Conservation (phyloP, 2,329 filamentous ascomycete species). For the Aspergillus clavatus region DNA sequence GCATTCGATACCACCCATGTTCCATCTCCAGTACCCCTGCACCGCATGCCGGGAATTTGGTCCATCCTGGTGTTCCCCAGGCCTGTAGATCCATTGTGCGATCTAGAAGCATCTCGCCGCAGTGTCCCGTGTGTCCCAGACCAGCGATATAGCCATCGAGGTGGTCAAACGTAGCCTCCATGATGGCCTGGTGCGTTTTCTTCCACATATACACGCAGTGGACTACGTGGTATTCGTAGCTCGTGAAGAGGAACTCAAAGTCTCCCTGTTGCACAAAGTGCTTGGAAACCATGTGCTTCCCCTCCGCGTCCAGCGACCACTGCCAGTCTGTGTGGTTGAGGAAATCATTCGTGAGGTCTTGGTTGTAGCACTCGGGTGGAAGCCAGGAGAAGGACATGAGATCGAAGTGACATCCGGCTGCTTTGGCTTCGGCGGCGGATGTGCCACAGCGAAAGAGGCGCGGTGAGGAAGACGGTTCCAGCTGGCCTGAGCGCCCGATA, state of each 20-base stretch:
- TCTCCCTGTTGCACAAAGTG: slow-evolving; percentile 1
- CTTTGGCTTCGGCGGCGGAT: slow-evolving; percentile 13
- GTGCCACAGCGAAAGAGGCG: slow-evolving; percentile 5
- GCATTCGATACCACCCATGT: slow-evolving; percentile 1
- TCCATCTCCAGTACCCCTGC: neutral
- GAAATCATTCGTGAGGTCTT: slow-evolving; percentile 16
- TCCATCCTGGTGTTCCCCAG: neutral
- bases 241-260: slow-evolving; percentile 4
- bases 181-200: slow-evolving; percentile 11
- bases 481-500: neutral
- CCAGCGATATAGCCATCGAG: slow-evolving; percentile 9
- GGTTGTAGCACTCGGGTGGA: slow-evolving; percentile 21
- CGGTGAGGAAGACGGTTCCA: neutral
- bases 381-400: slow-evolving; percentile 24
- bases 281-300: neutral
- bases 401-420: slow-evolving; percentile 22
- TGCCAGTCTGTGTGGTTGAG: slow-evolving; percentile 8
- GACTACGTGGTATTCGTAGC: slow-evolving; percentile 9
- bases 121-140: slow-evolving; percentile 43
- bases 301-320: slow-evolving; percentile 6
- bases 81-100: neutral
- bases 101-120: slow-evolving; percentile 24
- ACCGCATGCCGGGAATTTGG: slow-evolving; percentile 2
- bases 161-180: neutral
- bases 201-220: slow-evolving; percentile 14